Conservation (phyloP, 208 protist genomes). For the Histomonas meleagridis region DNA sequence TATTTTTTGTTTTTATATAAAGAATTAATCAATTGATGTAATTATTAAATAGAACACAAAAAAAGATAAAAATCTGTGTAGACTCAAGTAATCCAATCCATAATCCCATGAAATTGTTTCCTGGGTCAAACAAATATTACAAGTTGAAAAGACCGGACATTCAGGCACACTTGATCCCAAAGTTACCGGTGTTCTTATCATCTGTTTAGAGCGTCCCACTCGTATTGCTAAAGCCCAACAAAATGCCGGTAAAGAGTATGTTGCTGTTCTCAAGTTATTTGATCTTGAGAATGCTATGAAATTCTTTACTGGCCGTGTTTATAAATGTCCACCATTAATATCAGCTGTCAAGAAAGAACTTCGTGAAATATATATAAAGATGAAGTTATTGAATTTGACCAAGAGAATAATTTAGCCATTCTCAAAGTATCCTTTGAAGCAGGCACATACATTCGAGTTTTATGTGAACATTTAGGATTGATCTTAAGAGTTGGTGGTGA, state of each 20-base stretch:
- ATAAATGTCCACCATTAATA: conserved; percentile 94
- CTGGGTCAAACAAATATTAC: conserved; percentile 95
- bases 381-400: conserved; percentile 93
- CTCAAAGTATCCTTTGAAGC: conserved; percentile 97
- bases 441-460: conserved; percentile 98
- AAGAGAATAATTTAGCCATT: conserved; percentile 79
- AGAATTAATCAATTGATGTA: too few species aligned
- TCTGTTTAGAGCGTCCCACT: conserved; percentile 94
- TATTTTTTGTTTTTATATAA: too few species aligned
- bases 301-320: conserved; percentile 88
- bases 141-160: conserved; percentile 96
- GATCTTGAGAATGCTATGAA: conserved; percentile 70
- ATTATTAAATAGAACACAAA: too few species aligned
- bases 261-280: conserved; percentile 87
- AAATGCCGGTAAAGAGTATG: conserved; percentile 93
- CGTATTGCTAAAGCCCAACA: conserved; percentile 98
- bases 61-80: too few species aligned
- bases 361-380: conserved; percentile 92
- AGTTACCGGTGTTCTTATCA: conserved; percentile 91
- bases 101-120: conserved; percentile 99
- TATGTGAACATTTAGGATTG: conserved; percentile 97
- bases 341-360: conserved; percentile 91
- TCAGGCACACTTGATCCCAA: conserved; percentile 94
- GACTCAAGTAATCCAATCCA: conserved; percentile 98
- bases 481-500: conserved; percentile 89